Evolutionary conservation across 2,329 filamentous ascomycete species (phyloP).

Genomic region (Chrysoporthe puriensis): DNA sequence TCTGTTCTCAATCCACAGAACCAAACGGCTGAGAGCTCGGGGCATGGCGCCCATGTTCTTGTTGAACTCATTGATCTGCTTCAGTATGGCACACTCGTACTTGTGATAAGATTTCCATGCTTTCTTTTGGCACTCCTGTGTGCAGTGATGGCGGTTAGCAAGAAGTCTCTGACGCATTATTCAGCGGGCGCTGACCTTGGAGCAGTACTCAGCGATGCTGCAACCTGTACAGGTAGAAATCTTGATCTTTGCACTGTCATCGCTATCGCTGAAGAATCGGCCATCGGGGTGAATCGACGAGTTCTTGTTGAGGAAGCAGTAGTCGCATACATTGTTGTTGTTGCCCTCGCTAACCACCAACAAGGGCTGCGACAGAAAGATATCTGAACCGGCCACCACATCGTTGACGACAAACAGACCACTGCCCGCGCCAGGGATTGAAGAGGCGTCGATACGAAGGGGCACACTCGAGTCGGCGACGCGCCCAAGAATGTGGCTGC

Average conservation of each 20-base stretch:
- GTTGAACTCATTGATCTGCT: slow-evolving; percentile 6
- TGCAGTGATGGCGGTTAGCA: neutral
- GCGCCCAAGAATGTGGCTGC: slow-evolving; percentile 19
- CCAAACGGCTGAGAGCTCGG: slow-evolving; percentile 34
- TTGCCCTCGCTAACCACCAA: slow-evolving; percentile 30
- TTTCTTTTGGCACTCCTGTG: slow-evolving; percentile 36
- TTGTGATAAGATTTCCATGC: slow-evolving; percentile 39
- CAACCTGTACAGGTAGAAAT: slow-evolving; percentile 33
- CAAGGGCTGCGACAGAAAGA: slow-evolving; percentile 33
- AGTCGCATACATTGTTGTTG: slow-evolving; percentile 33
- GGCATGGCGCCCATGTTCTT: slow-evolving; percentile 29
- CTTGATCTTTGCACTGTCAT: slow-evolving; percentile 7
- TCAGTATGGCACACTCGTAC: slow-evolving; percentile 37
- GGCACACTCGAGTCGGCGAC: neutral
- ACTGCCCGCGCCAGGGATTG: slow-evolving; percentile 31
- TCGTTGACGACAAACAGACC: slow-evolving; percentile 33
- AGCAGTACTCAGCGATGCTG: slow-evolving; percentile 36
- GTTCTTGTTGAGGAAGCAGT: slow-evolving; percentile 33
- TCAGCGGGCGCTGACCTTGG: slow-evolving; percentile 32
- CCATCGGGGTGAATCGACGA: slow-evolving; percentile 21
- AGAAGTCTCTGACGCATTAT: neutral
- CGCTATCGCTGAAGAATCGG: slow-evolving; percentile 14
- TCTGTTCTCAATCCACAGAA: slow-evolving; percentile 34
- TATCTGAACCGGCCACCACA: slow-evolving; percentile 33
- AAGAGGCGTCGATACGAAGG: slow-evolving; percentile 26